Evolutionary conservation across 108 stramenopile genomes (phyloP), one percentile per base, ranked within the genome.

Genomic region (Tribonema minus): DNA sequence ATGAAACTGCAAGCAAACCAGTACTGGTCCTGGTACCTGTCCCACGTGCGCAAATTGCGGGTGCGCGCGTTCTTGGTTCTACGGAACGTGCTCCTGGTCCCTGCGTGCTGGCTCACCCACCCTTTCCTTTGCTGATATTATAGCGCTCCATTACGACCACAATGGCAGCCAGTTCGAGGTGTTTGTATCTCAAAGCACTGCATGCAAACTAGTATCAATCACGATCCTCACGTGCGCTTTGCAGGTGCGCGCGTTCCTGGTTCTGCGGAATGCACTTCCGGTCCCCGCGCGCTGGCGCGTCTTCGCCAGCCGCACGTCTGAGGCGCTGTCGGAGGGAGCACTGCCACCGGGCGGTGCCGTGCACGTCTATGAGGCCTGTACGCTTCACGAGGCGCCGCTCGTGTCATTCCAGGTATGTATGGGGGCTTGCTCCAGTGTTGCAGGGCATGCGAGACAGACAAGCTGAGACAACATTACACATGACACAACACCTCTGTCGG

Each of bases 391-490:
- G 68, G 30, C 36, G 0, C 67, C 77, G 0, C 39, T 58, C 23
- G 32, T 79, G 29, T 79, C 77, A 27, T 79, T 79, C 40, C 67
- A 79, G 77, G 77, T 79, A 25, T n/a, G 71, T 31, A 54, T 54
- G 9, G 46, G 20, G 46, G 15, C 20, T 54, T 54, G 46, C 20
- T 54, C 46, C n/a, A n/a, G n/a, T 54, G 46, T 54, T 9, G 20
- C 46, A 54, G 9, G 46, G 15, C 20, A 20, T 20, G 20, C 46
- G 46, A 54, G 46, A 20, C 15, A 54, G 46, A 54, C 46, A 54
- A 54, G 46, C n/a, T n/a, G n/a, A n/a, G n/a, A n/a, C n/a, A n/a
- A n/a, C n/a, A n/a, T n/a, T n/a, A n/a, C n/a, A n/a, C n/a, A n/a
- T n/a, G n/a, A n/a, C n/a, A n/a, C n/a, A n/a, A n/a, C n/a, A n/a